phyloP scores from a whole-genome alignment of 495 filamentous ascomycete genomes.

The Trichoderma orchidacearum region DNA sequence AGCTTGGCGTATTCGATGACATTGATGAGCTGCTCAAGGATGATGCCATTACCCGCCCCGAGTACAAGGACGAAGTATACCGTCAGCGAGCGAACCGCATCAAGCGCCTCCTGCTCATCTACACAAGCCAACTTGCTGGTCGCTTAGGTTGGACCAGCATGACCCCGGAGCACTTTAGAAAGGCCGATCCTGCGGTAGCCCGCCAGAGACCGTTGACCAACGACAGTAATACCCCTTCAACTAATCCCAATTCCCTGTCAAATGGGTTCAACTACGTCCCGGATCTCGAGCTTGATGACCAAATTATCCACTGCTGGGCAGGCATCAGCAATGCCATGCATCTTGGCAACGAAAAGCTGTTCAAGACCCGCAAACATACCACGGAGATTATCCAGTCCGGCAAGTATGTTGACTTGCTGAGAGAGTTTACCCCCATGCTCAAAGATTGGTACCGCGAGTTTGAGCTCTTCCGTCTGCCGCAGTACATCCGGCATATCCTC shows the following conservation, averaged over 20 bases:
- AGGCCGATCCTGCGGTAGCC: constrained; percentile 29
- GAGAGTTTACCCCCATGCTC: constrained; percentile 65
- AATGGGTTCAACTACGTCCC: constrained; percentile 43
- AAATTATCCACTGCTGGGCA: constrained; percentile 84
- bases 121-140: constrained; percentile 83
- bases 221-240: constrained; percentile 41
- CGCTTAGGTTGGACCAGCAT: constrained; percentile 87
- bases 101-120: constrained; percentile 74
- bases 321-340: constrained; percentile 84
- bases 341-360: constrained; percentile 68
- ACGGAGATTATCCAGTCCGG: constrained; percentile 76
- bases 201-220: constrained; percentile 26
- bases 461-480: constrained; percentile 53
- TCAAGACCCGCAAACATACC: constrained; percentile 70
- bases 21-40: constrained; percentile 45
- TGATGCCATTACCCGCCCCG: constrained; percentile 40
- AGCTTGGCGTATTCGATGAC: constrained; percentile 88
- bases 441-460: constrained; percentile 62
- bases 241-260: constrained; percentile 33
- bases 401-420: constrained; percentile 64
- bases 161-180: constrained; percentile 54
- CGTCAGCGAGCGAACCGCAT: constrained; percentile 68
- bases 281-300: constrained; percentile 49
- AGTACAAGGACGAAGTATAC: constrained; percentile 57
- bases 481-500: constrained; percentile 68